These are phyloP conservation scores for Fusarium ramigenum DNA, from an alignment of 2,329 filamentous ascomycete genomes.

Conservation along the genomic window DNA sequence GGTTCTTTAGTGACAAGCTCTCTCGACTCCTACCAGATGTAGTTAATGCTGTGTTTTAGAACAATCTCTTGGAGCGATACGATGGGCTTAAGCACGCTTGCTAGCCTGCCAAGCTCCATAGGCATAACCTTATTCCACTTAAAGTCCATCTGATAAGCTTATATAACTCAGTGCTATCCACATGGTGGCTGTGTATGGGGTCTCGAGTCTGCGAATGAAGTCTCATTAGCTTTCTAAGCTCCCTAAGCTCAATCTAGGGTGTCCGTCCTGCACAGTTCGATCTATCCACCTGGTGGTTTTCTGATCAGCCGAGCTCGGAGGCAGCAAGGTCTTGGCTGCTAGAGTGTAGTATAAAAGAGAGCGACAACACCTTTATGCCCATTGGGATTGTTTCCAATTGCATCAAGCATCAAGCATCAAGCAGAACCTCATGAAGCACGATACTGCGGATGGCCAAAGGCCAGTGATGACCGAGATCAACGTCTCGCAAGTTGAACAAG, in stretches of 20 bases:
- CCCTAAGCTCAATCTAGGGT: too few relatives aligned
- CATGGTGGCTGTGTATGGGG: background rate
- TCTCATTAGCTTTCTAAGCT: too few relatives aligned
- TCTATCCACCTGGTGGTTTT: background rate
- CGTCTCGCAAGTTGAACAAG: background rate
- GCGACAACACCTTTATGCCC: rapidly evolving
- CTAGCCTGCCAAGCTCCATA: background rate
- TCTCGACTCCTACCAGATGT: background rate
- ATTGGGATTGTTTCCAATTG: rapidly evolving
- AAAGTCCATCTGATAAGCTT: background rate
- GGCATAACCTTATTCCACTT: background rate
- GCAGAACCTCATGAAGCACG: background rate
- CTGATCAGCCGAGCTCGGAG: background rate
- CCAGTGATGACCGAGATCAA: background rate
- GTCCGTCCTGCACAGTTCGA: too few relatives aligned
- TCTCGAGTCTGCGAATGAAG: too few relatives aligned
- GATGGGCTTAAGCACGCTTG: rapidly evolving
- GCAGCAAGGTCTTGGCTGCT: background rate
- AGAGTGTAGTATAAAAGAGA: background rate
- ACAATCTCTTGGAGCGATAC: background rate
- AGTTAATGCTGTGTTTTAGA: background rate
- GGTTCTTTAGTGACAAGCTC: background rate
- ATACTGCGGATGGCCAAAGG: background rate
- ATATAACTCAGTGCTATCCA: background rate
- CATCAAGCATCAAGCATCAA: background rate